phyloP scores from a whole-genome alignment of 2,329 filamentous ascomycete species.

The Talaromyces sp. region DNA sequence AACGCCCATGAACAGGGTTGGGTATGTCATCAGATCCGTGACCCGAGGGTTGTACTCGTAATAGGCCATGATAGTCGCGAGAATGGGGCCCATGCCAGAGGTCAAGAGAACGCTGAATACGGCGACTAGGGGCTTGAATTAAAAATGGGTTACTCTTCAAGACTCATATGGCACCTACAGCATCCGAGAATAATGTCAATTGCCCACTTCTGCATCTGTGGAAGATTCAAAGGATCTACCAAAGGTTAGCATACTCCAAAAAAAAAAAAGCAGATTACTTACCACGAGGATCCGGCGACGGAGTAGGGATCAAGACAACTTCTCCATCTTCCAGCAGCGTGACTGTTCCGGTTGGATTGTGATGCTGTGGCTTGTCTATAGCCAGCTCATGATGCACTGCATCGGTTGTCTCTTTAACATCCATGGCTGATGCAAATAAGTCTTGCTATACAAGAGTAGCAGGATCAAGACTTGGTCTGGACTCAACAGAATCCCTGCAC shows the following conservation, averaged over 20 bases:
- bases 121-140: not conserved
- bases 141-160: not conserved
- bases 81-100: constrained; percentile 35
- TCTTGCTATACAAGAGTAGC: not conserved
- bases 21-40: constrained; percentile 29
- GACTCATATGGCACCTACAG: not conserved
- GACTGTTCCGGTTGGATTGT: not conserved
- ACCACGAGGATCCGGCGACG: not conserved
- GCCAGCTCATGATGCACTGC: not conserved
- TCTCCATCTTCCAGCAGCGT: not conserved
- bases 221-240: not conserved
- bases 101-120: constrained; percentile 15
- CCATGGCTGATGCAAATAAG: not conserved
- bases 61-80: constrained; percentile 15
- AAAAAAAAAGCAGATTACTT: not conserved
- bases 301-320: not conserved
- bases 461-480: not conserved
- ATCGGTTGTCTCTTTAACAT: not conserved
- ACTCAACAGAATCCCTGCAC: not conserved
- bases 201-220: not conserved
- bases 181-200: not conserved
- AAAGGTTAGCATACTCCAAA: not conserved
- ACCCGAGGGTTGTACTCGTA: constrained; percentile 17
- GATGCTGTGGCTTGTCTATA: not conserved
- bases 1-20: constrained; percentile 21